Percentiles rank a stretch among this genome's conserved stretches.
phyloP scores from a whole-genome alignment of 2,329 filamentous ascomycete species.

The Sporothrix inflata region DNA sequence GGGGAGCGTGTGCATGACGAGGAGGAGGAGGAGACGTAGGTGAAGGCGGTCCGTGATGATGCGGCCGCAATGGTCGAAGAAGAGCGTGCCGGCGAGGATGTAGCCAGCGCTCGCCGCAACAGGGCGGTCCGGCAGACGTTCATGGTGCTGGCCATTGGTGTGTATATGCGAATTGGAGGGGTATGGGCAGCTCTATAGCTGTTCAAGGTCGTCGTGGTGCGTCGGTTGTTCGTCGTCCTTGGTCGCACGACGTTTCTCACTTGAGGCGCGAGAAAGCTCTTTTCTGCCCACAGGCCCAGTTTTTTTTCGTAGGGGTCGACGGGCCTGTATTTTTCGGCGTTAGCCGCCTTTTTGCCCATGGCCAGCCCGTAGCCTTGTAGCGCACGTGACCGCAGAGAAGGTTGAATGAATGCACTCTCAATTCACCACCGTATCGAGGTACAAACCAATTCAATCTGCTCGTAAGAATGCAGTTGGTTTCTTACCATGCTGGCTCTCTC shows the following conservation, averaged over 20 bases:
- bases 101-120: constrained; percentile 51
- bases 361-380: not conserved
- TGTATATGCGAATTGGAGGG: not conserved
- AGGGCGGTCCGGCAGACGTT: constrained; percentile 56
- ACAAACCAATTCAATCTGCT: not conserved
- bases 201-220: not conserved
- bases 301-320: constrained; percentile 10
- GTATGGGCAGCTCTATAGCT: not conserved
- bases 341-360: not conserved
- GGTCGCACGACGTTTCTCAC: constrained; percentile 14
- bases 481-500: not conserved
- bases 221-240: not conserved
- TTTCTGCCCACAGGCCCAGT: constrained; percentile 11
- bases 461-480: not conserved
- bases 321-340: constrained; percentile 21
- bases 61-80: constrained; percentile 39
- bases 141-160: constrained; percentile 35
- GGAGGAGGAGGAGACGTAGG: not conserved
- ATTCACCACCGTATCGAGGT: not conserved
- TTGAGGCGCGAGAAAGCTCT: constrained; percentile 18
- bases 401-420: not conserved
- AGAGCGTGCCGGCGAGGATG: constrained; percentile 38
- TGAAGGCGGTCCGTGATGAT: constrained; percentile 23
- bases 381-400: not conserved
- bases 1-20: constrained; percentile 12